These are phyloP conservation scores for Suillus spraguei DNA, from an alignment of 768 basidiomycete species.

Conservation along the genomic window DNA sequence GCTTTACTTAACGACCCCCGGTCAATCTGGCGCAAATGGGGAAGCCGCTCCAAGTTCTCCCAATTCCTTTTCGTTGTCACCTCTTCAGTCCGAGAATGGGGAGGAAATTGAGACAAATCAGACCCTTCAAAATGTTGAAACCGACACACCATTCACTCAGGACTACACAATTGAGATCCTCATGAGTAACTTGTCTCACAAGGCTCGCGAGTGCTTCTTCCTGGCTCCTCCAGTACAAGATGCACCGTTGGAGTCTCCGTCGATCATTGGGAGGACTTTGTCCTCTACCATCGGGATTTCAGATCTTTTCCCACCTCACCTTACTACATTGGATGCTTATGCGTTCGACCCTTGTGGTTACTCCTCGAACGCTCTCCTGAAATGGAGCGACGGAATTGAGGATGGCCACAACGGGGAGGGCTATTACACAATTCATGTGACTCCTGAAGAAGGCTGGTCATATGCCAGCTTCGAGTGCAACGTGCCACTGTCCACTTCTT, in stretches of 20 bases:
- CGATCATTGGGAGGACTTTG: slow-evolving; percentile 39
- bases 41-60: slow-evolving; percentile 26
- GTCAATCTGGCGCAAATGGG: slow-evolving; percentile 26
- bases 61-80: slow-evolving; percentile 19
- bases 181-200: slow-evolving; percentile 86
- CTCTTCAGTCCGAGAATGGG: slow-evolving; percentile 18
- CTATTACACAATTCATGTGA: slow-evolving; percentile 98
- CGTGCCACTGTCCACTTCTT: slow-evolving; percentile 60
- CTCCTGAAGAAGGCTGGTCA: slow-evolving; percentile 97
- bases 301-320: slow-evolving; percentile 74
- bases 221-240: slow-evolving; percentile 52
- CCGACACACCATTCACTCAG: slow-evolving; percentile 34
- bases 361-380: slow-evolving; percentile 87
- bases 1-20: slow-evolving; percentile 83
- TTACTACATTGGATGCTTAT: slow-evolving; percentile 89
- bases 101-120: slow-evolving; percentile 16
- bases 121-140: slow-evolving; percentile 10
- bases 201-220: slow-evolving; percentile 81
- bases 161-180: slow-evolving; percentile 98
- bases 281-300: slow-evolving; percentile 79
- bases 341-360: slow-evolving; percentile 96
- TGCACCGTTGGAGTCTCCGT: slow-evolving; percentile 43
- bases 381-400: slow-evolving; percentile 46
- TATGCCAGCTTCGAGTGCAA: slow-evolving; percentile 99
- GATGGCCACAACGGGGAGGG: slow-evolving; percentile 62